phyloP scores from a whole-genome alignment of 2,329 filamentous ascomycete species.

The Fusarium tupiense region DNA sequence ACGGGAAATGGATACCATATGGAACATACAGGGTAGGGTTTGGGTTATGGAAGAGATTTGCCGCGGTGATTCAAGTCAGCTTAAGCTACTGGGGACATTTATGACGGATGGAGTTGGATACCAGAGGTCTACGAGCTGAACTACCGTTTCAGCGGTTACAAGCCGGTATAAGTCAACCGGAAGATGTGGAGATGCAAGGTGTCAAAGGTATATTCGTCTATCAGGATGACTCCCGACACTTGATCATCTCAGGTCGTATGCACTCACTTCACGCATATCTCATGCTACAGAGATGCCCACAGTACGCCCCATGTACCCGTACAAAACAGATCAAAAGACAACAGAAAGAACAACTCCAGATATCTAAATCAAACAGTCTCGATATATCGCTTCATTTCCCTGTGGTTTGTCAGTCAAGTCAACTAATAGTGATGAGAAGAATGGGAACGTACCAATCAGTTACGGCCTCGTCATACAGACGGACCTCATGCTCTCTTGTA shows the following conservation, averaged over 20 bases:
- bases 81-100: not conserved
- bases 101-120: not conserved
- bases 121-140: not conserved
- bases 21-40: not conserved
- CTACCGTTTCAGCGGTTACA: not conserved
- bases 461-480: slow-evolving; percentile 93
- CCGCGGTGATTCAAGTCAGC: not conserved
- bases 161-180: too few species aligned
- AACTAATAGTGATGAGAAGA: not conserved
- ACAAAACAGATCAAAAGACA: slow-evolving; percentile 4
- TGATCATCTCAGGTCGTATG: slow-evolving; percentile 9
- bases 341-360: slow-evolving; percentile 24
- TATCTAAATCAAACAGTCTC: slow-evolving; percentile 66
- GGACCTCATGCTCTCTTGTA: slow-evolving; percentile 89
- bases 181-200: not conserved
- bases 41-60: not conserved
- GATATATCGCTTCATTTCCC: slow-evolving; percentile 82
- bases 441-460: slow-evolving; percentile 84
- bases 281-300: slow-evolving; percentile 14
- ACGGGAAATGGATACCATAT: not conserved
- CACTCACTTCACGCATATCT: slow-evolving; percentile 6
- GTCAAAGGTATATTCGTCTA: slow-evolving; percentile 34
- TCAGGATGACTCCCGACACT: slow-evolving; percentile 13
- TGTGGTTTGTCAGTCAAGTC: slow-evolving; percentile 46
- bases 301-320: slow-evolving; percentile 29